These are phyloP conservation scores for Kodamaea arcana DNA, from an alignment of 1,139 yeast species.

Conservation along the genomic window DNA sequence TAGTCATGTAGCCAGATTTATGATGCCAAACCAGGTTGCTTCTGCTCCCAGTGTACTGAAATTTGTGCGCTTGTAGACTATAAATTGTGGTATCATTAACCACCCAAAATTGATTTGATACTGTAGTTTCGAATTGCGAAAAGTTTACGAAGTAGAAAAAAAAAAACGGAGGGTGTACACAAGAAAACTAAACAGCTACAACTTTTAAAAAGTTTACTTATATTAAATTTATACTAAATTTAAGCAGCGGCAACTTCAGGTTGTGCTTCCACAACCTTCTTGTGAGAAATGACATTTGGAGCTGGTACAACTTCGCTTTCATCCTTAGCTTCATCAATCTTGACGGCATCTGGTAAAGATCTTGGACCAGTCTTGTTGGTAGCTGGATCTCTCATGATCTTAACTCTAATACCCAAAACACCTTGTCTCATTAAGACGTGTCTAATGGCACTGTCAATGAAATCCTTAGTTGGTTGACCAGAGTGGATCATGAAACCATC, in stretches of 20 bases:
- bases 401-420: constrained; percentile 98
- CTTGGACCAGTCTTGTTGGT: constrained; percentile 86
- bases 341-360: constrained; percentile 93
- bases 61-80: no score
- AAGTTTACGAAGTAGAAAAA: no score
- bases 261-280: constrained; percentile 30
- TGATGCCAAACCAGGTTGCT: no score
- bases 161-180: no score
- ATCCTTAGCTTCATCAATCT: constrained; percentile 95
- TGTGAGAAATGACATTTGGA: constrained; percentile 80
- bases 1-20: no score
- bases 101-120: no score
- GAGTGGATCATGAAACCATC: constrained; percentile 99
- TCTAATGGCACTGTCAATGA: constrained; percentile 98
- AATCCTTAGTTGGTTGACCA: constrained; percentile 99
- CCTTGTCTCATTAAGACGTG: constrained; percentile 99
- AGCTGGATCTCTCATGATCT: constrained; percentile 99
- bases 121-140: no score
- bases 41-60: no score
- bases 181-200: no score
- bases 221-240: constrained; percentile 9
- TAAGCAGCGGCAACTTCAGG: constrained; percentile 33
- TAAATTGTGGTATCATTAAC: no score
- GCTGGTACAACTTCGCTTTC: constrained; percentile 77
- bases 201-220: no score